A percentile compares a stretch with the other conserved stretches of the same genome.
Evolutionary conservation across 225 moss, liverwort and hornwort genomes (phyloP).

Genomic region (Anthoceros angustus): DNA sequence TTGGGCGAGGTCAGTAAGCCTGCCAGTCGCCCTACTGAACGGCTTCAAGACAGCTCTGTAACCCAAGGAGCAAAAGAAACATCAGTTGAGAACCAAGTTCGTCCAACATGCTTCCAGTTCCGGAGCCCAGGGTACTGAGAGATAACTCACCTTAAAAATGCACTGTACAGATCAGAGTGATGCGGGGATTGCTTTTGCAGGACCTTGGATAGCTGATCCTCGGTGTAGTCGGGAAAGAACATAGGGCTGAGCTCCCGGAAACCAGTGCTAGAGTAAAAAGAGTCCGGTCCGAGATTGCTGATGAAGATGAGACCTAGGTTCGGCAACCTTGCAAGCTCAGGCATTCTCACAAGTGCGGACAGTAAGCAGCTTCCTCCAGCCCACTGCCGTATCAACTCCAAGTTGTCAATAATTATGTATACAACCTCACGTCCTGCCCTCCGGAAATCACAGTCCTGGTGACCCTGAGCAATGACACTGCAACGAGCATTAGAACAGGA

Average conservation of each 20-base stretch:
- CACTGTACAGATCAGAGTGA: conserved; percentile 50
- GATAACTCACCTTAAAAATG: conserved; percentile 47
- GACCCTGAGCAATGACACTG: not conserved
- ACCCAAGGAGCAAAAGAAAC: conserved; percentile 5
- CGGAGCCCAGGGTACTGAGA: not conserved
- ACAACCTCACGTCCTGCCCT: conserved; percentile 9
- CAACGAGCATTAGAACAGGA: too few species aligned
- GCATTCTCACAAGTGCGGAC: conserved; percentile 57
- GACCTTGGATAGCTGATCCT: conserved; percentile 66
- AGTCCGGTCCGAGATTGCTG: conserved; percentile 69
- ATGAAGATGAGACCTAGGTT: conserved; percentile 59
- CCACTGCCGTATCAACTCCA: conserved; percentile 73
- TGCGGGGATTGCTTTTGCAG: conserved; percentile 66
- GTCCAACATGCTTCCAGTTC: too few species aligned
- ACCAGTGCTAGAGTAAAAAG: conserved; percentile 32
- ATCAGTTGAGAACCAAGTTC: not conserved
- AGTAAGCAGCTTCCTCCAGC: conserved; percentile 36
- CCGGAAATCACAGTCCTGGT: not conserved
- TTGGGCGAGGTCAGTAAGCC: conserved; percentile 59
- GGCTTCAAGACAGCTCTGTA: conserved; percentile 59
- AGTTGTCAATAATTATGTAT: conserved; percentile 77
- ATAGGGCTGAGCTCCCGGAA: conserved; percentile 56
- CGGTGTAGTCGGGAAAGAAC: conserved; percentile 67
- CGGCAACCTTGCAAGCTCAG: conserved; percentile 48
- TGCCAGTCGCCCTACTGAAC: conserved; percentile 58